Conservation (phyloP, 2,329 filamentous ascomycete species). For the Ophioceras dolichostomum region DNA sequence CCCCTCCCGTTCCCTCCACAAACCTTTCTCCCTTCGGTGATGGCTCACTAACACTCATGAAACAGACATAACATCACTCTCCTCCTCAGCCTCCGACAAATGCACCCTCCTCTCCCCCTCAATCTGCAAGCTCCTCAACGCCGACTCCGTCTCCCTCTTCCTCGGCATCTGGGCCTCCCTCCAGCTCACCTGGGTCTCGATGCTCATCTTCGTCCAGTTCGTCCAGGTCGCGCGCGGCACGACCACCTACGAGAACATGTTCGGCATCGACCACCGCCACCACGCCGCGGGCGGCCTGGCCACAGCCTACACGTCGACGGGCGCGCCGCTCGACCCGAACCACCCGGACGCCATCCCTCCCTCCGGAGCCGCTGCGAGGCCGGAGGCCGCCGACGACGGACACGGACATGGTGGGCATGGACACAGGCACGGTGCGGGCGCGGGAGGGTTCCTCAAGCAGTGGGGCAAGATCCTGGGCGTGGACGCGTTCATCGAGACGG, state of each 20-base stretch:
- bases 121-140: conserved; percentile 65
- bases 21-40: background rate
- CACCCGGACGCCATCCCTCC: conserved; percentile 36
- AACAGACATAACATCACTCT: conserved; percentile 50
- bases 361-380: conserved; percentile 41
- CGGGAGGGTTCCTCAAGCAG: conserved; percentile 58
- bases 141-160: conserved; percentile 74
- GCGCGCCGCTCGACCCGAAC: conserved; percentile 54
- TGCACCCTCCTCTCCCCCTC: conserved; percentile 68
- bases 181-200: conserved; percentile 92
- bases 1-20: background rate
- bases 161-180: conserved; percentile 68
- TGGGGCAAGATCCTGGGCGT: conserved; percentile 81
- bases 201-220: conserved; percentile 90
- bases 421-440: conserved; percentile 31
- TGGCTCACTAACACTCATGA: conserved; percentile 17
- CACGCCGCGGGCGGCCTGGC: conserved; percentile 42
- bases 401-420: conserved; percentile 21
- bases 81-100: conserved; percentile 34
- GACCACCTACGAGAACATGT: conserved; percentile 97
- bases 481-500: conserved; percentile 88
- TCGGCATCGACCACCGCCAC: conserved; percentile 53
- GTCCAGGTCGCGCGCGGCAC: conserved; percentile 84
- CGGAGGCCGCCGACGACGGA: conserved; percentile 27
- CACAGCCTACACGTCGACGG: conserved; percentile 67